Evolutionary conservation across 768 basidiomycete species (phyloP).

Genomic region (Phaeolepiota aurea): DNA sequence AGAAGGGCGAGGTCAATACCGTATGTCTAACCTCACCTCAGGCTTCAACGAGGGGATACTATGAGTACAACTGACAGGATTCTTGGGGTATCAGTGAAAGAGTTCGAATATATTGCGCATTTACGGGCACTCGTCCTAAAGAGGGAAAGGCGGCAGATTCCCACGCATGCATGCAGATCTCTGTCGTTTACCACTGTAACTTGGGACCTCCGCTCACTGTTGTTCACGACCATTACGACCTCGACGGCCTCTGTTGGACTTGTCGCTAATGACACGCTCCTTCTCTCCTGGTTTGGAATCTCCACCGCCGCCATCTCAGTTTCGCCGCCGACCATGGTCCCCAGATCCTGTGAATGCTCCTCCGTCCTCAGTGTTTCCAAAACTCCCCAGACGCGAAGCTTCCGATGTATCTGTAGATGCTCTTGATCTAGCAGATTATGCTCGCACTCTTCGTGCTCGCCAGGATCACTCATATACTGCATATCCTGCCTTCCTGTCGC

Average conservation of each 20-base stretch:
- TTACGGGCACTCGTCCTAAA: too few relatives aligned
- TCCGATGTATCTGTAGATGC: constrained; percentile 66
- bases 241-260: too few relatives aligned
- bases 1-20: too few relatives aligned
- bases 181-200: neutral
- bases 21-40: too few relatives aligned
- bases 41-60: too few relatives aligned
- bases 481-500: constrained; percentile 18
- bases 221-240: neutral
- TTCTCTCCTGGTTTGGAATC: constrained; percentile 31
- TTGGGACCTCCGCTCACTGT: neutral
- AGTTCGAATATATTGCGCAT: too few relatives aligned
- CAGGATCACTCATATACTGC: constrained; percentile 25
- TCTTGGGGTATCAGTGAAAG: too few relatives aligned
- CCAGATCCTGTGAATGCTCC: constrained; percentile 46
- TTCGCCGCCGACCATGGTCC: constrained; percentile 57
- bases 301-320: constrained; percentile 42
- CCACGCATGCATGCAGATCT: neutral
- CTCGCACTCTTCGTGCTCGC: constrained; percentile 36
- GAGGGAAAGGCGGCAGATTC: too few relatives aligned
- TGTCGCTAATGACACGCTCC: neutral
- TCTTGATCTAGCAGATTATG: constrained; percentile 67
- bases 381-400: constrained; percentile 32
- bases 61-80: too few relatives aligned
- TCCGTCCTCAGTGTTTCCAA: constrained; percentile 16